Percentiles rank a stretch among this genome's conserved stretches.
Conservation (phyloP, 805 yeast genomes). For the Jamesozyma spencerorum region DNA sequence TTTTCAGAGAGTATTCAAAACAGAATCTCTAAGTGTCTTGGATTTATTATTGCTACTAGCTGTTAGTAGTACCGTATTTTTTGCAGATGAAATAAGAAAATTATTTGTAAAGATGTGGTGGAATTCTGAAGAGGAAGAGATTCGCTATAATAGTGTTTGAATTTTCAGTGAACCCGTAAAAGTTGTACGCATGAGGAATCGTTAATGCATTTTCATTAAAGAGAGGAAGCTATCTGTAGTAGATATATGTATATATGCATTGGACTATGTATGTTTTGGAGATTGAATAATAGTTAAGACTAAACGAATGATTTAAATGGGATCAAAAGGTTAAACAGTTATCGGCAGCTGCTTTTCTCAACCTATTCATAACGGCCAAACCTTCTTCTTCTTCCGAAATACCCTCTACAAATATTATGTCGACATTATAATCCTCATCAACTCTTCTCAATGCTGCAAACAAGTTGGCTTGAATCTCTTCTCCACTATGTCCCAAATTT, state of each 20-base stretch:
- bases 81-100: constrained; percentile 79
- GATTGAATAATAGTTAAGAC: neutral
- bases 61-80: constrained; percentile 71
- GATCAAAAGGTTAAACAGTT: constrained; percentile 2
- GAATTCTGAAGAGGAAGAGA: neutral
- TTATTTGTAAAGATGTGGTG: constrained; percentile 23
- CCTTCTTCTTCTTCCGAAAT: constrained; percentile 71
- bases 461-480: constrained; percentile 63
- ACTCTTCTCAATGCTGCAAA: constrained; percentile 67
- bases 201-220: neutral
- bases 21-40: constrained; percentile 69
- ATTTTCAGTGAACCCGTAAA: no score
- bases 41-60: constrained; percentile 58
- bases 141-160: neutral
- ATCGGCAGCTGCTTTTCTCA: constrained; percentile 27
- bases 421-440: constrained; percentile 55
- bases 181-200: neutral
- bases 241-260: constrained; percentile 1
- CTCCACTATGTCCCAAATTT: constrained; percentile 36
- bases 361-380: constrained; percentile 87
- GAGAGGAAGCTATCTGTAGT: constrained; percentile 1
- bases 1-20: constrained; percentile 86
- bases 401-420: constrained; percentile 76
- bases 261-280: neutral
- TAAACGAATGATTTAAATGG: no score